Evolutionary conservation across 805 yeast species (phyloP), one percentile per base, ranked within the genome.

Genomic region (Candida nonsorbophila): DNA sequence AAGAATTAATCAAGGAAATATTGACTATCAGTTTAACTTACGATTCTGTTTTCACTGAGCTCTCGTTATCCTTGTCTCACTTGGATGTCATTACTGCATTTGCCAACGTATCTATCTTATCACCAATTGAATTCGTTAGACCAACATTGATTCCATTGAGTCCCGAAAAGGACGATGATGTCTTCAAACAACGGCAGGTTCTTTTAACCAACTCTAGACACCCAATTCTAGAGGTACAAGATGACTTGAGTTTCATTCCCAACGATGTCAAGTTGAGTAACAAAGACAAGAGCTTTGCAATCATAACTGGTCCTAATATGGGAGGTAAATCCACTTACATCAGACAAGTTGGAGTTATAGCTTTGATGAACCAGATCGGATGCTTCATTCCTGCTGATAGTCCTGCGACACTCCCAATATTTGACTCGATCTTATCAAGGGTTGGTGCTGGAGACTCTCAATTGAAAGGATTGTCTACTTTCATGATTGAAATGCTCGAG

Each of bases 361-460:
- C 92, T 3, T 59, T 88, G 27, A 70, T 88, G 84, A 84, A 85
- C 16, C 97, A 88, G 52, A 74, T 86, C 13, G 97, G 97, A 1
- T 81, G 92, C 35, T 88, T 81, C 49, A 77, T 88, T 15, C 98
- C 98, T 2, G 61, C 62, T 8, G 67, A 64, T 22, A 77, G 68
- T 19, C 36, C 36, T 3, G 88, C 96, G 0, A 88, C 85, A 45
- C 53, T 92, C 15, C 77, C 86, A 8, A 66, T 92, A 2, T 86
- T 90, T 38, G 98, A 92, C 57, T 86, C 95, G 2, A 81, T 92
- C 4, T 69, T 92, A 36, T 94, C 97, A 9, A 77, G 98, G 49
- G 96, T 92, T n/a, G 98, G 98, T 7, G 97, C 98, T 3, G 94
- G 97, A 8, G 98, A 92, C 53, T 90, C 97, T 0, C 98, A 92